Evolutionary conservation across 1,284 basidiomycete genomes (phyloP).

Genomic region (Fomes fomentarius): DNA sequence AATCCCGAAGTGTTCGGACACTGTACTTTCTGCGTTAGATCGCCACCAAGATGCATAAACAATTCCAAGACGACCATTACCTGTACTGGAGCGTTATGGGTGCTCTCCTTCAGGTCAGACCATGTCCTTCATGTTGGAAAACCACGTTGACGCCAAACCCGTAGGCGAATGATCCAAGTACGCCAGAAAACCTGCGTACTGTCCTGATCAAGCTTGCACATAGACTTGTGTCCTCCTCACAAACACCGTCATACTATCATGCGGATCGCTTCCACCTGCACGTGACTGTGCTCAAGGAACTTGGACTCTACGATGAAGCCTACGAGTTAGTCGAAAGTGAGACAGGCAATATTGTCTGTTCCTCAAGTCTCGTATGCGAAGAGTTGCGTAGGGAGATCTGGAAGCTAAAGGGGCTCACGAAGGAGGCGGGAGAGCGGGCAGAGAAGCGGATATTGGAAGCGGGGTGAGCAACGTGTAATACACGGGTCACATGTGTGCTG

Average conservation of each 20-base stretch:
- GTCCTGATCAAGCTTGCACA: conserved; percentile 76
- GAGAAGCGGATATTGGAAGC: conserved; percentile 57
- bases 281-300: conserved; percentile 69
- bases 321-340: conserved; percentile 70
- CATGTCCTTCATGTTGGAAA: not conserved
- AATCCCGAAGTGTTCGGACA: conserved; percentile 6
- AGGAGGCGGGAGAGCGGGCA: conserved; percentile 64
- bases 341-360: conserved; percentile 65
- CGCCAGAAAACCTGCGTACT: conserved; percentile 60
- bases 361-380: conserved; percentile 74
- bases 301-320: conserved; percentile 71
- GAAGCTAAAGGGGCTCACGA: conserved; percentile 52
- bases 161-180: conserved; percentile 66
- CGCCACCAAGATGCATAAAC: conserved; percentile 77
- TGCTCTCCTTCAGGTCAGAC: conserved; percentile 73
- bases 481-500: conserved; percentile 16
- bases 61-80: conserved; percentile 78
- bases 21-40: conserved; percentile 43
- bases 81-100: conserved; percentile 85
- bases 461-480: conserved; percentile 43
- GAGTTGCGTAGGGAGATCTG: conserved; percentile 74
- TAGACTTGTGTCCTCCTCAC: conserved; percentile 61
- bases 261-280: conserved; percentile 81
- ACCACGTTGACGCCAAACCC: not conserved
- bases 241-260: conserved; percentile 61